Evolutionary conservation across 2,329 filamentous ascomycete species (phyloP).

Genomic region (Trichoderma arundinaceum): DNA sequence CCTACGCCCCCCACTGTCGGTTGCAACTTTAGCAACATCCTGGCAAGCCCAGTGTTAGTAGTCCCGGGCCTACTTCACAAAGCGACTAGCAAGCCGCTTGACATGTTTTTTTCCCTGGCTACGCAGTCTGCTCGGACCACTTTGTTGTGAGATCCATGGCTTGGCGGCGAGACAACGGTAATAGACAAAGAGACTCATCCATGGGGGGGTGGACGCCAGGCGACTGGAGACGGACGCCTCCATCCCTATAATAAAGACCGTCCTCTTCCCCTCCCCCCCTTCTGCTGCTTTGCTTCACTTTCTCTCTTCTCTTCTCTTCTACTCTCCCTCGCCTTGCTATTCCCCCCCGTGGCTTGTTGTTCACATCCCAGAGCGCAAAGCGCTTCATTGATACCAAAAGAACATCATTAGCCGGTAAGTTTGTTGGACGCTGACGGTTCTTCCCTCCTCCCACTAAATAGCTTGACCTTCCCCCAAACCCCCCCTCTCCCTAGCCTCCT

Average conservation of each 20-base stretch:
- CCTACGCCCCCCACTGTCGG: constrained; percentile 35
- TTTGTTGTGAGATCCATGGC: constrained; percentile 31
- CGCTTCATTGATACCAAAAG: constrained; percentile 30
- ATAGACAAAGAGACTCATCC: constrained; percentile 11
- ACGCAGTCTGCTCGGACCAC: constrained; percentile 29
- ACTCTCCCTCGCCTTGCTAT: constrained; percentile 36
- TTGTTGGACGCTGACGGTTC: constrained; percentile 11
- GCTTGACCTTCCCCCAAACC: background rate
- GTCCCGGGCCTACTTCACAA: constrained; percentile 24
- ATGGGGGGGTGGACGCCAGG: constrained; percentile 31
- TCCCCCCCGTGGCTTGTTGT: constrained; percentile 21
- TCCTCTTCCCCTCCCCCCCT: constrained; percentile 32
- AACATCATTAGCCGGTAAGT: constrained; percentile 30
- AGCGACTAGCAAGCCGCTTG: constrained; percentile 31
- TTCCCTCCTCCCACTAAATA: background rate
- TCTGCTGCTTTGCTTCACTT: constrained; percentile 24
- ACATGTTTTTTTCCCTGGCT: constrained; percentile 17
- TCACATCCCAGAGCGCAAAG: constrained; percentile 22
- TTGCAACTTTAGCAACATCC: constrained; percentile 30
- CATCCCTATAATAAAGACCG: constrained; percentile 32
- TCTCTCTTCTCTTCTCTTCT: constrained; percentile 36
- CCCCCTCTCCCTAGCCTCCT: constrained; percentile 3
- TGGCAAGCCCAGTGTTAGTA: constrained; percentile 18
- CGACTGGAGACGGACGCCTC: constrained; percentile 21
- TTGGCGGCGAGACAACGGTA: constrained; percentile 27